Conservation (phyloP, 2,329 filamentous ascomycete genomes). For the Xylariaceae sp. region DNA sequence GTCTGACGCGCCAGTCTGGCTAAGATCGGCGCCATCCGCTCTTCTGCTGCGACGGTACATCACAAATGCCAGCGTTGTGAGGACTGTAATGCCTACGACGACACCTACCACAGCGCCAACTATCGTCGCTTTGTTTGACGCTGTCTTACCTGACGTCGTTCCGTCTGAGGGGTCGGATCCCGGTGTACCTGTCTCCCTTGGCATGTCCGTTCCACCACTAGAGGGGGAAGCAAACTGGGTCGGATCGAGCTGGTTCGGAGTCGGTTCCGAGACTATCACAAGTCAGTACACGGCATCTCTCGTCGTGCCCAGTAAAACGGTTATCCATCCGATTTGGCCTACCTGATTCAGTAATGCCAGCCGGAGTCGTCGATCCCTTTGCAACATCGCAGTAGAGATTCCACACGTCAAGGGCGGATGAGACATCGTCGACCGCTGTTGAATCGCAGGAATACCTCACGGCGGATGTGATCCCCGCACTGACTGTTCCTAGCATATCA, state of each 20-base stretch:
- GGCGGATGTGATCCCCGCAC: constrained; percentile 39
- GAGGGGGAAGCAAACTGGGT: neutral
- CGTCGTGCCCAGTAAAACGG: neutral
- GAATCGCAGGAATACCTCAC: constrained; percentile 43
- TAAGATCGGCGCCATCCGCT: constrained; percentile 1
- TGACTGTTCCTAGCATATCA: constrained; percentile 40
- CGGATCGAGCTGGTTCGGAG: constrained; percentile 1
- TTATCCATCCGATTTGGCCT: neutral
- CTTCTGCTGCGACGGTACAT: constrained; percentile 27
- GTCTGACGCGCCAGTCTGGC: neutral
- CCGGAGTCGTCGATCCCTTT: constrained; percentile 36
- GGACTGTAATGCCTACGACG: constrained; percentile 30
- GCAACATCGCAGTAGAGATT: constrained; percentile 48
- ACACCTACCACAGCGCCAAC: constrained; percentile 34
- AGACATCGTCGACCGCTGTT: constrained; percentile 40
- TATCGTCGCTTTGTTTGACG: constrained; percentile 24
- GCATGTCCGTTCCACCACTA: constrained; percentile 11
- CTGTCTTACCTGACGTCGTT: constrained; percentile 26
- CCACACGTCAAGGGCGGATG: constrained; percentile 43
- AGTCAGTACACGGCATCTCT: constrained; percentile 13
- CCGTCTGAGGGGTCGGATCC: constrained; percentile 26
- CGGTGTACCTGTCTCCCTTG: constrained; percentile 5
- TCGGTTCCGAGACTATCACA: constrained; percentile 25
- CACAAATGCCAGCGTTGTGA: constrained; percentile 35
- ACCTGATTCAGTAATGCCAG: constrained; percentile 38